phyloP scores from a whole-genome alignment of 345 rosid genomes.

The Linum tenue region DNA sequence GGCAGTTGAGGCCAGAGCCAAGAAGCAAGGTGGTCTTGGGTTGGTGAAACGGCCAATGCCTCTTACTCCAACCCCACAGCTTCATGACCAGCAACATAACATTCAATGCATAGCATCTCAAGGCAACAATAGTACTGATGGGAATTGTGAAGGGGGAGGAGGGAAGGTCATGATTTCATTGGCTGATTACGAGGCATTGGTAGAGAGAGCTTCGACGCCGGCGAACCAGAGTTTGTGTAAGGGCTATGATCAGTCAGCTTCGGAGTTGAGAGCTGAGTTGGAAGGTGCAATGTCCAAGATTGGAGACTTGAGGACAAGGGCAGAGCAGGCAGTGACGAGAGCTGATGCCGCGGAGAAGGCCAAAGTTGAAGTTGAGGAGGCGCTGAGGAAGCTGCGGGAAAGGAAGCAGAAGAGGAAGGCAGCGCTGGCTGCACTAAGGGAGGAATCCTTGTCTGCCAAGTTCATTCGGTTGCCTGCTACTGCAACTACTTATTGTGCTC shows the following conservation, averaged over 20 bases:
- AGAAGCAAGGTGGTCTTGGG: background rate
- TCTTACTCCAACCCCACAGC: too few relatives aligned
- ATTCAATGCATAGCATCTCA: too few relatives aligned
- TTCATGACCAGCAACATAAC: too few relatives aligned
- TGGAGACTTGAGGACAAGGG: conserved; percentile 35
- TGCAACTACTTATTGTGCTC: conserved; percentile 11
- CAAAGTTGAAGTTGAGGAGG: conserved; percentile 27
- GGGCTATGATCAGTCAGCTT: background rate
- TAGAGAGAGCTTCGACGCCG: conserved; percentile 17
- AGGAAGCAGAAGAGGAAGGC: conserved; percentile 38
- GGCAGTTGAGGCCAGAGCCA: conserved; percentile 32
- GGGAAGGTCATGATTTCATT: conserved; percentile 17
- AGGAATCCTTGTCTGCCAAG: conserved; percentile 23
- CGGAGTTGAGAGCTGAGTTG: conserved; percentile 29
- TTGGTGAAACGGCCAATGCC: too few relatives aligned
- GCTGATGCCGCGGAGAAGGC: conserved; percentile 52
- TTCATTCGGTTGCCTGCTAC: conserved; percentile 5
- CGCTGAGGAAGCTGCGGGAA: conserved; percentile 31
- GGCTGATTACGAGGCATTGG: conserved; percentile 27
- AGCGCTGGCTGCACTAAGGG: conserved; percentile 33
- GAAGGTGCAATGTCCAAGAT: conserved; percentile 25
- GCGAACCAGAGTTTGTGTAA: conserved; percentile 10
- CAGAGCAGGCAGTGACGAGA: conserved; percentile 39
- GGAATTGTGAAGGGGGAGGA: background rate
- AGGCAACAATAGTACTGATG: too few relatives aligned